Evolutionary conservation across 305 asterid genomes (phyloP), one percentile per base, ranked within the genome.

Genomic region (Fraxinus sp.): DNA sequence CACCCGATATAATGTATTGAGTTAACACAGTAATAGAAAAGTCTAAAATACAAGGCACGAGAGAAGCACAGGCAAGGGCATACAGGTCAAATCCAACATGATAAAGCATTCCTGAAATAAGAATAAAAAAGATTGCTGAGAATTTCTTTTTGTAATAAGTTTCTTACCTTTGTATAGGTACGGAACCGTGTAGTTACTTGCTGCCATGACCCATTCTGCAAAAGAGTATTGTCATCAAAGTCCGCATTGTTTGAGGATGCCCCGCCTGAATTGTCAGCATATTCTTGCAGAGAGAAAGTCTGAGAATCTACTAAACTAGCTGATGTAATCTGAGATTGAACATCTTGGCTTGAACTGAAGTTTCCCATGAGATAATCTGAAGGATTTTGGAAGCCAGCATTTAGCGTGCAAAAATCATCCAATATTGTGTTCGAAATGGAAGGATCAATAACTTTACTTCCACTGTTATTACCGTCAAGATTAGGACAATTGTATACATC

Each of bases 261-360:
- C 46, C 98, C 97, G 9, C 97, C 97, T 0, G 98, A 92, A 88
- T 95, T 92, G 77, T 94, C 98, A 8, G 95, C 97, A 83, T 91
- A 91, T 77, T 95, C 97, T 88, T 94, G 99, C 55, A 92, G 77
- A 16, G 97, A 90, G 84, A 92, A 91, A 9, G 87, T 90, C 85
- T 92, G 98, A 13, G 99, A 95, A 77, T 94, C 97, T 6, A 90
- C 97, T 10, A 95, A 71, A 88, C 97, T 94, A 36, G 94, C 96
- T 24, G 98, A 87, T 7, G 98, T 95, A 30, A 92, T 91, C 93
- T 95, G 99, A 79, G 99, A 96, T 39, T 92, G 98, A 33, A 94
- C 93, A 79, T 94, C 99, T 83, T 95, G 98, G 83, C 91, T 91
- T 3, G 97, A 80, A 82, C 90, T 89, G 75, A 96, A 88, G 87